phyloP scores from a whole-genome alignment of 2,329 filamentous ascomycete genomes.

The Volutella citrinella region DNA sequence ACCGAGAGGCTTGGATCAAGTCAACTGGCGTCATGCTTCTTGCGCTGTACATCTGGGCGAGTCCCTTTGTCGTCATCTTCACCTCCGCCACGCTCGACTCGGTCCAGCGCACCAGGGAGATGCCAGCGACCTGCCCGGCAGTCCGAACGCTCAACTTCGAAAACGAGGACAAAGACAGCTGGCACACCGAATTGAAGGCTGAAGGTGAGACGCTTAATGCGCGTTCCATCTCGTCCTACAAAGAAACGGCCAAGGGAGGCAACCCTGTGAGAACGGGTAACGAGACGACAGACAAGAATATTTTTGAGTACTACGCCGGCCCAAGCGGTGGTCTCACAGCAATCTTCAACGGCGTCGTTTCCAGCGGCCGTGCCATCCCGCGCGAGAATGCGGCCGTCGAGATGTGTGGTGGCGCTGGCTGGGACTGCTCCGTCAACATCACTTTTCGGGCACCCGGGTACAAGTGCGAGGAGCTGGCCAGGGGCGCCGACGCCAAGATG shows the following conservation, averaged over 20 bases:
- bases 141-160: constrained; percentile 23
- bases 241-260: constrained; percentile 12
- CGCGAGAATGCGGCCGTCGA: constrained; percentile 11
- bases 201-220: constrained; percentile 12
- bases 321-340: constrained; percentile 16
- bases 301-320: constrained; percentile 21
- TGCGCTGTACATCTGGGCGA: constrained; percentile 24
- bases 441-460: constrained; percentile 22
- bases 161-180: constrained; percentile 16
- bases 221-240: constrained; percentile 18
- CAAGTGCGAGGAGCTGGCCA: constrained; percentile 16
- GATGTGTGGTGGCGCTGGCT: constrained; percentile 21
- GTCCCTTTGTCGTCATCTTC: constrained; percentile 24
- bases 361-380: constrained; percentile 16
- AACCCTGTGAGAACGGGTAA: too few species aligned
- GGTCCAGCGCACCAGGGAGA: constrained; percentile 5
- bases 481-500: constrained; percentile 9
- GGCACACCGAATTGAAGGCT: constrained; percentile 10
- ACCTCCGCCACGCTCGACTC: constrained; percentile 23
- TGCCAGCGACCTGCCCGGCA: constrained; percentile 16
- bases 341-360: constrained; percentile 18
- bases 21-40: constrained; percentile 24
- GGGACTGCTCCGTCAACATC: constrained; percentile 22
- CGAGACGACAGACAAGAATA: constrained; percentile 3
- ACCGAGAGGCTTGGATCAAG: constrained; percentile 21